A percentile compares a stretch with the other conserved stretches of the same genome.
These are phyloP conservation scores for Aspergillus pseudonomiae DNA, from an alignment of 2,329 filamentous ascomycete species.

Conservation along the genomic window DNA sequence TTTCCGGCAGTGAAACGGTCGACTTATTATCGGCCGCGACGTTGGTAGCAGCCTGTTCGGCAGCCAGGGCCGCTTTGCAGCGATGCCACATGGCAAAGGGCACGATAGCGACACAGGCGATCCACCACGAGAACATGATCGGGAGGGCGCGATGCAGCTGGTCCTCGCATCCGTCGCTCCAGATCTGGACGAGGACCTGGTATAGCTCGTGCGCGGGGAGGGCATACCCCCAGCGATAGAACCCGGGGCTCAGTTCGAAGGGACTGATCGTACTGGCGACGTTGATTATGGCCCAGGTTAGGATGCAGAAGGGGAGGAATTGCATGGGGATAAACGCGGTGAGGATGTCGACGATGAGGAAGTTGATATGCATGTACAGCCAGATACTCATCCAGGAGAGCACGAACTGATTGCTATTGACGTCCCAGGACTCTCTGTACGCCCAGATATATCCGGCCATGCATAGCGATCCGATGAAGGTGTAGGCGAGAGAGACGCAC, in stretches of 20 bases:
- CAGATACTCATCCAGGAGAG: conserved; percentile 45
- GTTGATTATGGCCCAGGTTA: conserved; percentile 46
- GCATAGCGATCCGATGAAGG: conserved; percentile 7
- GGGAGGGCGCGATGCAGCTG: conserved; percentile 42
- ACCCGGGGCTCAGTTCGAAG: conserved; percentile 40
- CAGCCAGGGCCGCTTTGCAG: neutral
- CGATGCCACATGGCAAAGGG: conserved; percentile 1
- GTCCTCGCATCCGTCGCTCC: conserved; percentile 45
- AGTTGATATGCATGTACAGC: conserved; percentile 46
- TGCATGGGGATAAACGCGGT: conserved; percentile 40
- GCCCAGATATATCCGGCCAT: conserved; percentile 19
- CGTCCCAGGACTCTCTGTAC: conserved; percentile 14
- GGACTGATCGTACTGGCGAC: conserved; percentile 43
- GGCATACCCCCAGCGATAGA: conserved; percentile 44
- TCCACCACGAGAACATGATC: conserved; percentile 45
- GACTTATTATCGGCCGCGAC: neutral
- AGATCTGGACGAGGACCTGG: conserved; percentile 45
- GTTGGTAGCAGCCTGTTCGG: neutral
- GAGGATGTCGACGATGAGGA: conserved; percentile 43
- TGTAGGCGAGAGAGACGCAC: conserved; percentile 12
- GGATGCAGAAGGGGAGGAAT: conserved; percentile 44
- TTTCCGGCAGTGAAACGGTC: neutral
- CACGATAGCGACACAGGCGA: conserved; percentile 14
- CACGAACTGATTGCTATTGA: conserved; percentile 36
- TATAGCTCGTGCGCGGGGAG: conserved; percentile 46